These are phyloP conservation scores for Hydnomerulius pinastri DNA, from an alignment of 768 basidiomycete genomes.

Conservation along the genomic window DNA sequence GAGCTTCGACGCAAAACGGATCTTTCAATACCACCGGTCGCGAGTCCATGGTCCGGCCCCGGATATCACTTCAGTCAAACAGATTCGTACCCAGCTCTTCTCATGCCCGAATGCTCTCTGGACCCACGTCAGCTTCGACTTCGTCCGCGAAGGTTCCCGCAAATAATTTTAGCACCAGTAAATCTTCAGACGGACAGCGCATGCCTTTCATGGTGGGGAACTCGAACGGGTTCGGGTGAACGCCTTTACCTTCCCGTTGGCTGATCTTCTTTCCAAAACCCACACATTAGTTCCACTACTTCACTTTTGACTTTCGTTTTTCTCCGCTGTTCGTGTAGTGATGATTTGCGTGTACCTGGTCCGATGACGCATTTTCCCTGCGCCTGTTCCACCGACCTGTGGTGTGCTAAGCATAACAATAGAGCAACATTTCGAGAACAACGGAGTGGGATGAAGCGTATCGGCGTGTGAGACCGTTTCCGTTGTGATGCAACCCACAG, in stretches of 20 bases:
- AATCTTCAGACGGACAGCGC: conserved; percentile 45
- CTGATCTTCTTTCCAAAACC: background rate
- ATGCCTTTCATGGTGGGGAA: conserved; percentile 51
- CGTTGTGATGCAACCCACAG: conserved; percentile 7
- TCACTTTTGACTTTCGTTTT: background rate
- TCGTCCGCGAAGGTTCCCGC: conserved; percentile 18
- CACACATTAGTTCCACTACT: background rate
- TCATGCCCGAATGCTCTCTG: conserved; percentile 23
- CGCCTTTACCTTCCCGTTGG: background rate
- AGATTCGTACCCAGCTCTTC: conserved; percentile 34
- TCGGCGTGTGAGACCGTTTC: conserved; percentile 14
- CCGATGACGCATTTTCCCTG: background rate
- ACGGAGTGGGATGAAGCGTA: too few species aligned
- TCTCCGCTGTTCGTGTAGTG: background rate
- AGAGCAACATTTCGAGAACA: too few species aligned
- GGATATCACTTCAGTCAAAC: conserved; percentile 24
- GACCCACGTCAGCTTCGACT: conserved; percentile 18
- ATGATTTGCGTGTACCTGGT: background rate
- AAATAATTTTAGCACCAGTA: conserved; percentile 5
- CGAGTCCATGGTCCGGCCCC: conserved; percentile 5
- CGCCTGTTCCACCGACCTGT: background rate
- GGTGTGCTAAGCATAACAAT: too few species aligned
- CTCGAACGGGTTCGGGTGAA: conserved; percentile 33
- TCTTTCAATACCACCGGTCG: conserved; percentile 7
- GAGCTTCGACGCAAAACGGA: conserved; percentile 18